Evolutionary conservation across 805 yeast genomes (phyloP), one percentile per base, ranked within the genome.

Genomic region (Candida silvicultrix): DNA sequence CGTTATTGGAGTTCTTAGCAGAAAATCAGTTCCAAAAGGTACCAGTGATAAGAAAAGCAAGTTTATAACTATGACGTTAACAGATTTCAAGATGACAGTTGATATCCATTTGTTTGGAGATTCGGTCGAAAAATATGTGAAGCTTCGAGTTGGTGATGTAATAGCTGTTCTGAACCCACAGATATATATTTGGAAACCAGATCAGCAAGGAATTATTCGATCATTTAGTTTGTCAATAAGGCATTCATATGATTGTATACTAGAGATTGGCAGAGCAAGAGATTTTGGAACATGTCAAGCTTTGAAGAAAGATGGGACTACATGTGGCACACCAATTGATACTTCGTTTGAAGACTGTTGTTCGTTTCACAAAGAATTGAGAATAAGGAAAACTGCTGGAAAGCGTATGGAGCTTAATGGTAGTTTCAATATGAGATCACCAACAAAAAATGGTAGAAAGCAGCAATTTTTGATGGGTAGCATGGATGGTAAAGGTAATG

Each of bases 331-430:
- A 5, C 82, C 86, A 37, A 76, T 89, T 4, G 80, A 89, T 57
- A 64, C 60, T 19, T 64, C 74, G 9, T 70, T 69, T 37, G 66
- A 77, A 6, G 75, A 73, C 21, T 73, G 78, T 48, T 90, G 98
- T 63, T 80, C 79, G 12, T 88, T 67, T 55, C 98, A 90, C 58
- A 68, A 75, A 16, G 92, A 87, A 50, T 53, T 71, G 41, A 71
- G 77, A 39, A 68, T 79, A 45, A 71, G 74, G 39, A 70, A 70
- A 40, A 63, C 76, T 0, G 74, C 78, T 19, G 73, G 81, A n/a
- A 73, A 77, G 49, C 69, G 98, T 50, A 77, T 88, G 70, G 98
- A 90, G 61, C 69, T 92, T 45, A 85, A 80, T 62, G 77, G 85
- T 15, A 67, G 78, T 49, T 69, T 74, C 48, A 65, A 80, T 47